These are phyloP conservation scores for Millerozyma miso DNA, from an alignment of 805 yeast genomes.

Conservation along the genomic window DNA sequence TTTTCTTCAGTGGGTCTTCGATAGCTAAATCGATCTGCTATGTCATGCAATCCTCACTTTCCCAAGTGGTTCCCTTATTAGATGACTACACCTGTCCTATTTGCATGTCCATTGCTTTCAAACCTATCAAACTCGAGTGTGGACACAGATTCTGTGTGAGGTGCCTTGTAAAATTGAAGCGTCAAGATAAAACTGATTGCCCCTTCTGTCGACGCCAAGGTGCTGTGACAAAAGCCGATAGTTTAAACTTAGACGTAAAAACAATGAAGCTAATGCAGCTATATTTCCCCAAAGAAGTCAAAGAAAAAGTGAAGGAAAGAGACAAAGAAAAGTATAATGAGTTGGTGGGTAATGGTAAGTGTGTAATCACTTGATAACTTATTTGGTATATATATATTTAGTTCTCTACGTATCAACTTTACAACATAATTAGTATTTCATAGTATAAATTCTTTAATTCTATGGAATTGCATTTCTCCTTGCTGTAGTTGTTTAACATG, in stretches of 20 bases:
- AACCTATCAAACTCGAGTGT: slow-evolving; percentile 63
- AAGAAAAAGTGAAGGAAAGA: slow-evolving; percentile 55
- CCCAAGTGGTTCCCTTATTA: slow-evolving; percentile 63
- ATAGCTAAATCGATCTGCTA: slow-evolving; percentile 52
- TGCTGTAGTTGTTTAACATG: no score
- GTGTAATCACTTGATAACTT: slow-evolving; percentile 9
- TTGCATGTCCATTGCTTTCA: slow-evolving; percentile 65
- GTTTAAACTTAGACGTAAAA: slow-evolving; percentile 53
- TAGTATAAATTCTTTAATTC: no score
- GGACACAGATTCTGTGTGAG: slow-evolving; percentile 69
- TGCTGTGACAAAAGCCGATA: slow-evolving; percentile 57
- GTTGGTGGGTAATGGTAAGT: slow-evolving; percentile 16
- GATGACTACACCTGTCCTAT: slow-evolving; percentile 77
- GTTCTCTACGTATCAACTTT: no score
- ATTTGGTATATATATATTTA: no score
- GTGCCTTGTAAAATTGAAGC: slow-evolving; percentile 64
- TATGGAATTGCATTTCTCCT: no score
- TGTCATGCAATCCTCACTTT: slow-evolving; percentile 50
- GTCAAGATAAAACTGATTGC: slow-evolving; percentile 54
- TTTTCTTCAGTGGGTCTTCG: slow-evolving; percentile 43
- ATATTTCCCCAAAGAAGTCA: slow-evolving; percentile 66
- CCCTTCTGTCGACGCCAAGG: slow-evolving; percentile 58
- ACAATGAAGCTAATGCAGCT: slow-evolving; percentile 49
- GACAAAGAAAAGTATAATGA: slow-evolving; percentile 35
- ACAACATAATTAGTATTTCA: no score